Evolutionary conservation across 192 early-diverging fungal genomes (phyloP).

Genomic region (Coemansia sp.): DNA sequence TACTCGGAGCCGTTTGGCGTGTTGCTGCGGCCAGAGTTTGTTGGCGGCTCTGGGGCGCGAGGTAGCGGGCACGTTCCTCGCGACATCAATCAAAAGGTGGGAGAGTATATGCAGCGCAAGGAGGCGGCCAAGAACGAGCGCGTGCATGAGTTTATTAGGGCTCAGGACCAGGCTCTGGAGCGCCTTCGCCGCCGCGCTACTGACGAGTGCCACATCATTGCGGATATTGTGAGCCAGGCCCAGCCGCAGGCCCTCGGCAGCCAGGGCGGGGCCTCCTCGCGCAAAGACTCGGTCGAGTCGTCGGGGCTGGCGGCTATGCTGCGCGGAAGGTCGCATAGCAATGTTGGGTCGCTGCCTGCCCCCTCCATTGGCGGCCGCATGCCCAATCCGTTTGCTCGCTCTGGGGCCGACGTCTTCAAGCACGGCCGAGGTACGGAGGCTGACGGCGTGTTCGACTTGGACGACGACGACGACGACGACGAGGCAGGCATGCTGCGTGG

Average conservation of each 20-base stretch:
- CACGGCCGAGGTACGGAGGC: not conserved
- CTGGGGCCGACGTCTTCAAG: not conserved
- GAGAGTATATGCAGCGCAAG: constrained; percentile 32
- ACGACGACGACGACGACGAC: constrained; percentile 8
- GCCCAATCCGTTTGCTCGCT: constrained; percentile 3
- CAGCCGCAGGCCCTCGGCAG: constrained; percentile 21
- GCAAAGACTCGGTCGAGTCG: constrained; percentile 9
- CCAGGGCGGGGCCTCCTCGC: not conserved
- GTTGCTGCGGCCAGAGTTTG: constrained; percentile 17
- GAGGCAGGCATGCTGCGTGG: constrained; percentile 1
- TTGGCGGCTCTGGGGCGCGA: constrained; percentile 1
- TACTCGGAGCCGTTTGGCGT: constrained; percentile 49
- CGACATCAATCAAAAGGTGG: constrained; percentile 34
- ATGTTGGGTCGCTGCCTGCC: not conserved
- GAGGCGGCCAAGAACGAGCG: constrained; percentile 43
- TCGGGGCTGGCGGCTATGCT: constrained; percentile 52
- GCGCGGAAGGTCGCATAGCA: constrained; percentile 11
- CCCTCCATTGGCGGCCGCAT: not conserved
- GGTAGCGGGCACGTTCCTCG: constrained; percentile 25
- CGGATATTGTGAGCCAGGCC: constrained; percentile 19
- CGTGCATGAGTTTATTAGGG: constrained; percentile 33
- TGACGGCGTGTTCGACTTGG: not conserved
- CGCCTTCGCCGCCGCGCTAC: constrained; percentile 14
- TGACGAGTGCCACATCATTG: constrained; percentile 32
- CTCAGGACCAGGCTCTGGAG: constrained; percentile 45